A percentile compares a stretch with the other conserved stretches of the same genome.
Evolutionary conservation across 257 asterid species (phyloP).

Genomic region (Penstemon davidsonii): DNA sequence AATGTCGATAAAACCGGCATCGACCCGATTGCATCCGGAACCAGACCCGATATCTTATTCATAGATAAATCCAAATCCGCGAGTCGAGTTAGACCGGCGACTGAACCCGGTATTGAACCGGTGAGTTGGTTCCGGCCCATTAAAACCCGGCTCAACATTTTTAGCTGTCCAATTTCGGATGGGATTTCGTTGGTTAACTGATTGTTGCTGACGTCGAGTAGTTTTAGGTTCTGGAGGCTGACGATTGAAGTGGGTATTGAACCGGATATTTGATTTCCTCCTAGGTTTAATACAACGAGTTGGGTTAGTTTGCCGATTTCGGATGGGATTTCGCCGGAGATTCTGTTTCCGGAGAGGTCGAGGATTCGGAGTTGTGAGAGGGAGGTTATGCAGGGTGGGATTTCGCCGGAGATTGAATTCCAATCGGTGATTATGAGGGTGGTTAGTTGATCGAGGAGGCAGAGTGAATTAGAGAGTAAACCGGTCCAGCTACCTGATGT

Average conservation of each 20-base stretch:
- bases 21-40: conserved; percentile 40
- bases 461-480: conserved; percentile 48
- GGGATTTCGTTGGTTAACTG: conserved; percentile 48
- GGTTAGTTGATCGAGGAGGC: conserved; percentile 51
- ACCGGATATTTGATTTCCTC: conserved; percentile 52
- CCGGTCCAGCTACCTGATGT: conserved; percentile 46
- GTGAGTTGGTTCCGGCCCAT: conserved; percentile 51
- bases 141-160: conserved; percentile 57
- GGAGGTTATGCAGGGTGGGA: conserved; percentile 53
- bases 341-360: conserved; percentile 58
- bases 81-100: conserved; percentile 25
- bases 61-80: conserved; percentile 33
- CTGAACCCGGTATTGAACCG: conserved; percentile 32
- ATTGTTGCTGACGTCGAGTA: conserved; percentile 59
- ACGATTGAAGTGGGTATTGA: conserved; percentile 49
- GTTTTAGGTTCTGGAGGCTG: conserved; percentile 43
- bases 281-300: conserved; percentile 56
- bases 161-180: conserved; percentile 41
- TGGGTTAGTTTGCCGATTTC: conserved; percentile 53
- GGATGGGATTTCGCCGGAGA: conserved; percentile 50
- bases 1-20: conserved; percentile 33
- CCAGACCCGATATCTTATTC: conserved; percentile 44
- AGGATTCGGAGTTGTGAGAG: conserved; percentile 53
- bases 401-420: conserved; percentile 52
- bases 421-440: conserved; percentile 61